Evolutionary conservation across 331 rosid species (phyloP).

Genomic region (Spiraea crenata): DNA sequence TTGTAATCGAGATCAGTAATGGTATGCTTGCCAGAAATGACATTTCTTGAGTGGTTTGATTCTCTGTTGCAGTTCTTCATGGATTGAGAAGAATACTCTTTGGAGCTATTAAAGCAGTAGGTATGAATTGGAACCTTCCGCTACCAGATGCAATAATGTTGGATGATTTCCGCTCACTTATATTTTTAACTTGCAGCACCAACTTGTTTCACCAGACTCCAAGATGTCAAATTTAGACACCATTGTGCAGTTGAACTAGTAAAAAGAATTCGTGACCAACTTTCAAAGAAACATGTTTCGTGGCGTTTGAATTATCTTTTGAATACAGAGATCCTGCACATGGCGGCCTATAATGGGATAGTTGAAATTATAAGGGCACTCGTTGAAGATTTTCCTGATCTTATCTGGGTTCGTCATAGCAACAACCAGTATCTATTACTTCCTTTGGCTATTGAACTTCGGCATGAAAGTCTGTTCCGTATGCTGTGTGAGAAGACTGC

Average conservation of each 20-base stretch:
- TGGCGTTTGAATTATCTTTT: not conserved
- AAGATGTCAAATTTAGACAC: conserved; percentile 9
- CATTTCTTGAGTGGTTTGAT: not conserved
- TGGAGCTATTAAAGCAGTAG: conserved; percentile 12
- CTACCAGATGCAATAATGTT: not conserved
- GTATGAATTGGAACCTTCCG: not conserved
- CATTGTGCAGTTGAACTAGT: conserved; percentile 16
- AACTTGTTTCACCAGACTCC: not conserved
- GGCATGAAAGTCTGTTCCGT: conserved; percentile 48
- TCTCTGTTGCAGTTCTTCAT: not conserved
- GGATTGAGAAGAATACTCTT: not conserved
- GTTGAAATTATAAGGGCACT: conserved; percentile 41
- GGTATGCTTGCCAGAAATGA: not conserved
- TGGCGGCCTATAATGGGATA: conserved; percentile 28
- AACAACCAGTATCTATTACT: conserved; percentile 8
- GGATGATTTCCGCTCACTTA: not conserved
- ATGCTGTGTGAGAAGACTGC: conserved; percentile 36
- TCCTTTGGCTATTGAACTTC: conserved; percentile 37
- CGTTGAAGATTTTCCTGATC: conserved; percentile 41
- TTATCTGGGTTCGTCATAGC: conserved; percentile 33
- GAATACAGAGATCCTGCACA: not conserved
- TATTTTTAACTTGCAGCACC: conserved; percentile 13
- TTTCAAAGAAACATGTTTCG: not conserved
- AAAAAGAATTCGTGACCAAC: not conserved
- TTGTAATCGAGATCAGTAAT: too few relatives aligned